phyloP scores from a whole-genome alignment of 495 filamentous ascomycete species.

The Darksidea phi region DNA sequence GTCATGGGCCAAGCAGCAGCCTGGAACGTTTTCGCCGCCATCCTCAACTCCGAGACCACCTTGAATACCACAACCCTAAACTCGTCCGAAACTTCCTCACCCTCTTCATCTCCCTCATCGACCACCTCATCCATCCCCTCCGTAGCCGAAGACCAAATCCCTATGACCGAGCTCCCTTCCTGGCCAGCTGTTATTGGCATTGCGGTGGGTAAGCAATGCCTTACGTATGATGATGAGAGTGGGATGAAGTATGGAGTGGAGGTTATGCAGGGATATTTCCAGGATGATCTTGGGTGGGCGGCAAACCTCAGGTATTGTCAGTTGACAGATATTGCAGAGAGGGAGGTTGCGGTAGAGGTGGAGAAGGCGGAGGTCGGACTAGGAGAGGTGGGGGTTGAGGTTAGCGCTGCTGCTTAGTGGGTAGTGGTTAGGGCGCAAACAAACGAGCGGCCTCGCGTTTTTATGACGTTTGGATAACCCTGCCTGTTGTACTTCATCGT shows the following conservation, averaged over 20 bases:
- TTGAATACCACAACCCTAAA: no score
- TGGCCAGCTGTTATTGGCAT: slow-evolving; percentile 64
- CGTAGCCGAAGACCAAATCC: not conserved
- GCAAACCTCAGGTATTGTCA: slow-evolving; percentile 18
- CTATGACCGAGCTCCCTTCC: slow-evolving; percentile 44
- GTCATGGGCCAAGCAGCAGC: slow-evolving; percentile 62
- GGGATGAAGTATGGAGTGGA: slow-evolving; percentile 58
- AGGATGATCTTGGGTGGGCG: slow-evolving; percentile 62
- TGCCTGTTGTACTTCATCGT: no score
- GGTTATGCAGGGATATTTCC: slow-evolving; percentile 60
- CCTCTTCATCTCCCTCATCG: no score
- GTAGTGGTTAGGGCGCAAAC: no score
- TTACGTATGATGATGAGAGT: slow-evolving; percentile 54
- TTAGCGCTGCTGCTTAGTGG: slow-evolving; percentile 2
- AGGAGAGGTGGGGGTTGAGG: slow-evolving; percentile 13
- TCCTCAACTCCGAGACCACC: slow-evolving; percentile 46
- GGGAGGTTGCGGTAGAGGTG: not conserved
- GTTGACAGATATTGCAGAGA: slow-evolving; percentile 28
- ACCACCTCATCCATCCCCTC: no score
- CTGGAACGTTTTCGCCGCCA: slow-evolving; percentile 59
- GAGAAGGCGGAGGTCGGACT: not conserved
- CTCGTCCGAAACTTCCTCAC: no score
- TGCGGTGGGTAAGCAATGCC: slow-evolving; percentile 63
- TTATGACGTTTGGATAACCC: no score
- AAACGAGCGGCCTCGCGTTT: no score